These are phyloP conservation scores for Rheum nobile DNA, from an alignment of 148 eudicot genomes.

Conservation along the genomic window DNA sequence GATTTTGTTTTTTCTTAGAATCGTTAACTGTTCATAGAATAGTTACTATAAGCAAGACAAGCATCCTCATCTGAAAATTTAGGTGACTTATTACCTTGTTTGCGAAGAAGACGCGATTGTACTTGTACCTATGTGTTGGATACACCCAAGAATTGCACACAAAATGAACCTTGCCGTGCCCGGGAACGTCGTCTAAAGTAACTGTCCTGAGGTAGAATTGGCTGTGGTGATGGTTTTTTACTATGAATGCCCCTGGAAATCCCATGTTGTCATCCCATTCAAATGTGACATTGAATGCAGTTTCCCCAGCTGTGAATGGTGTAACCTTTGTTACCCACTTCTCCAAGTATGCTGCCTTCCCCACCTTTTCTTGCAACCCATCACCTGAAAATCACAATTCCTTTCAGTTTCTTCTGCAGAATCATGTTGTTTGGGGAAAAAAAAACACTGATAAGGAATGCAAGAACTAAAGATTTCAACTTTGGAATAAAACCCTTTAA, in stretches of 20 bases:
- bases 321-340: conserved; percentile 40
- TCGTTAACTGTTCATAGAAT: background rate
- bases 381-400: conserved; percentile 21
- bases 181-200: conserved; percentile 51
- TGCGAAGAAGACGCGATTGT: conserved; percentile 64
- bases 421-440: too few relatives aligned
- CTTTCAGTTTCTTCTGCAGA: background rate
- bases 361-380: conserved; percentile 35
- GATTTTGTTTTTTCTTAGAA: background rate
- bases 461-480: too few relatives aligned
- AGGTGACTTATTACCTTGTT: conserved; percentile 59
- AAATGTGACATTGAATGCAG: conserved; percentile 39
- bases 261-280: conserved; percentile 76
- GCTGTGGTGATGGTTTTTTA: conserved; percentile 53
- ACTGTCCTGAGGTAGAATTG: conserved; percentile 67
- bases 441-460: too few relatives aligned
- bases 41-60: background rate
- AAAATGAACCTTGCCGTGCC: conserved; percentile 44
- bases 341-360: conserved; percentile 51
- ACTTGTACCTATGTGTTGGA: conserved; percentile 53
- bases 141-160: conserved; percentile 91
- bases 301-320: conserved; percentile 38
- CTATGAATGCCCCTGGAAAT: conserved; percentile 55
- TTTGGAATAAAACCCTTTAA: too few relatives aligned
- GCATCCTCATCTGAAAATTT: background rate